Evolutionary conservation across 768 basidiomycete species (phyloP).

Genomic region (Pholiota molesta): DNA sequence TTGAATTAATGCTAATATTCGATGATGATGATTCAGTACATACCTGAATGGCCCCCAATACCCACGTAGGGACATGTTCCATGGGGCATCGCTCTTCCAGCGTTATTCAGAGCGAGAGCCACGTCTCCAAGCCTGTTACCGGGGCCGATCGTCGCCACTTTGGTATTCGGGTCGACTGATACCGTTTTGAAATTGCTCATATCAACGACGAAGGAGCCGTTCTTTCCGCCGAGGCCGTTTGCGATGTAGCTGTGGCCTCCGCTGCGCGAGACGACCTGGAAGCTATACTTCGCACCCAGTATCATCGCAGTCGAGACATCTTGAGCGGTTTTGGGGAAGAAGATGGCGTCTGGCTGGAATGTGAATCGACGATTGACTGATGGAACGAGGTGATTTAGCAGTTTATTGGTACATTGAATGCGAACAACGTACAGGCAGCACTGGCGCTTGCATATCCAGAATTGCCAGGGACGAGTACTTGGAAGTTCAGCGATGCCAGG

Average conservation of each 20-base stretch:
- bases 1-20: not conserved
- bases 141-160: constrained; percentile 37
- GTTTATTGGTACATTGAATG: not conserved
- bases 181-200: constrained; percentile 38
- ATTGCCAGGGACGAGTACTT: constrained; percentile 24
- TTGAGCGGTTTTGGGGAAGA: constrained; percentile 29
- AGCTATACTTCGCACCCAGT: constrained; percentile 27
- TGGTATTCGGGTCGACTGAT: constrained; percentile 29
- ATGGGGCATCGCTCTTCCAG: constrained; percentile 42
- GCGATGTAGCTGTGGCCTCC: constrained; percentile 52
- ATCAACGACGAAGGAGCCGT: constrained; percentile 45
- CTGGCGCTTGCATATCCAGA: constrained; percentile 23
- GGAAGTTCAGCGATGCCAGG: constrained; percentile 22
- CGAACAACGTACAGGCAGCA: constrained; percentile 24
- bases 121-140: constrained; percentile 44
- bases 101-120: constrained; percentile 35
- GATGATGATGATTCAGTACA: not conserved
- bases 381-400: not conserved
- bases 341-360: constrained; percentile 32
- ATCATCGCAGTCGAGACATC: constrained; percentile 32
- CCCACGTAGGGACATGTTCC: constrained; percentile 51
- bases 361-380: constrained; percentile 33
- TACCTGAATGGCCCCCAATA: constrained; percentile 47
- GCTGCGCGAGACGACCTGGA: constrained; percentile 39
- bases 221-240: constrained; percentile 43